These are phyloP conservation scores for Phascolomyces articulosus DNA, from an alignment of 371 early-diverging fungal species.

Conservation along the genomic window DNA sequence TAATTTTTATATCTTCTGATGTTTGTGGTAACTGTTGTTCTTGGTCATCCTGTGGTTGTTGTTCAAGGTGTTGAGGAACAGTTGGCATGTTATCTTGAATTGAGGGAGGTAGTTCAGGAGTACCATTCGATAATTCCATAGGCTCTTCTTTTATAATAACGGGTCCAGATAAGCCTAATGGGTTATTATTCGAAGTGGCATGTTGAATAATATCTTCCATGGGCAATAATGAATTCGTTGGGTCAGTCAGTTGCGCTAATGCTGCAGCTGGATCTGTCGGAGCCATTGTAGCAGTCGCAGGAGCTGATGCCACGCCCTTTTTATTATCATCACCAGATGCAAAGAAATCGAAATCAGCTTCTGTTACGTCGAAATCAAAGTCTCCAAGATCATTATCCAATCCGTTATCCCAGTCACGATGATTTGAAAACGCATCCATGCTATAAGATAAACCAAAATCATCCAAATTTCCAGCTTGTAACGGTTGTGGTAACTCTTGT, in stretches of 20 bases:
- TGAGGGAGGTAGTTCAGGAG: background rate
- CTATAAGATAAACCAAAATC: conserved; percentile 6
- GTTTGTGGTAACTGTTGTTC: too few species aligned
- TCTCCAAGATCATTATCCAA: conserved; percentile 40
- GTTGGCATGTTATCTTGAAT: background rate
- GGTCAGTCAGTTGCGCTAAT: background rate
- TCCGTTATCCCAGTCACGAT: conserved; percentile 33
- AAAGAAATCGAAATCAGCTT: conserved; percentile 54
- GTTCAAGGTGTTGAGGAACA: background rate
- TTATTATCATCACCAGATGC: conserved; percentile 5
- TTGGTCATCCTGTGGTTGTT: background rate
- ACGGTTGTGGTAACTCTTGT: background rate
- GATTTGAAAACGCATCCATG: background rate
- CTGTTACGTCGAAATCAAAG: conserved; percentile 49
- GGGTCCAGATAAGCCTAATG: background rate
- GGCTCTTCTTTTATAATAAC: background rate
- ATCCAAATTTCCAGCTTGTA: background rate
- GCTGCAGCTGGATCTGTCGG: background rate
- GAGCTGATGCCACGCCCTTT: background rate
- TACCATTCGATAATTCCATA: background rate
- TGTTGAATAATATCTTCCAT: background rate
- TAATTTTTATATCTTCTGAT: background rate
- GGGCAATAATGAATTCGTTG: background rate
- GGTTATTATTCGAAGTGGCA: background rate
- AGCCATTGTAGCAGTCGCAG: background rate